Evolutionary conservation across 352 stramenopile genomes (phyloP), one percentile per base, ranked within the genome.

Genomic region (Pythium monospermum): DNA sequence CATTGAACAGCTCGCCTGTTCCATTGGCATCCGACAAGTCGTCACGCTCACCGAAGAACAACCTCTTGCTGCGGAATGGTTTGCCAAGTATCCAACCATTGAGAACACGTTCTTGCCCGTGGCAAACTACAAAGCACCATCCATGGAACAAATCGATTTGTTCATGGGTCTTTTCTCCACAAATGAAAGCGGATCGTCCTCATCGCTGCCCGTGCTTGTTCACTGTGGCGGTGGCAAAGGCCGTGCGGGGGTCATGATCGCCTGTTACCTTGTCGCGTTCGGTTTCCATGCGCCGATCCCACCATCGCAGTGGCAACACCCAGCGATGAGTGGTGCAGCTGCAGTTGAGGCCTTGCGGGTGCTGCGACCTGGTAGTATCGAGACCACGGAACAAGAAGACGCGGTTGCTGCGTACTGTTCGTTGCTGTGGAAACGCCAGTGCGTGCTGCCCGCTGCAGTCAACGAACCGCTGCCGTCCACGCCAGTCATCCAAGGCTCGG

Each of bases 211-310:
- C 26, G 66, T 87, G 8, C 61, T 87, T 15, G 73, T 85, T 6
- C 76, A 87, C 36, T 87, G 76, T 45, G 73, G 73, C 23, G 76
- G 76, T 23, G 76, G 76, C 41, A 87, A 85, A 55, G 76, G 76
- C 1, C 70, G 76, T 2, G 71, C 73, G 7, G 73, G 76, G 21
- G 73, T 72, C n/a, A 78, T 87, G 68, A 40, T 85, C 16, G 75
- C 75, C 19, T 86, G 72, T 31, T 86, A 86, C 53, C 43, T 86
- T 16, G 72, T 84, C 2, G 75, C 72, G 10, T 86, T 79, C 23
- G 75, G 75, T 6, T 86, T 83, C n/a, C 41, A 39, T 2, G 44
- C 62, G 5, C 69, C 71, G 21, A 61, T 65, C 15, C 5, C 43
- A 15, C 22, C 61, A 0, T 40, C 55, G 2, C 43, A 67, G 13